Evolutionary conservation across 148 eudicot species (phyloP).

Genomic region (Rhododendron williamsianum): DNA sequence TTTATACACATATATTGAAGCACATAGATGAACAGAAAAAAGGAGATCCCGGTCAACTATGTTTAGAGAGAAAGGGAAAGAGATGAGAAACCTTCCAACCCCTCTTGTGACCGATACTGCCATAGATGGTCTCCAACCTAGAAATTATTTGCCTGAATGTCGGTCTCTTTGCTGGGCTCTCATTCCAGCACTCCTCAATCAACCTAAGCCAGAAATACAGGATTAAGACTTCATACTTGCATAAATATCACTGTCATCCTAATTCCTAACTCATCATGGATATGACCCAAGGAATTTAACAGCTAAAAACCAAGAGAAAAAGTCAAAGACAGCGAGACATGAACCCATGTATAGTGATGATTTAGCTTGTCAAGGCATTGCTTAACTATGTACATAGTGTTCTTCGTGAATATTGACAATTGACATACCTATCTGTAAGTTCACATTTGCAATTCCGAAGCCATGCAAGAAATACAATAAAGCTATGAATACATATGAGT

Average conservation of each 20-base stretch:
- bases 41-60: background rate
- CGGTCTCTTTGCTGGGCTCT: constrained; percentile 66
- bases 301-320: background rate
- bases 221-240: background rate
- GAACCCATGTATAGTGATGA: background rate
- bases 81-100: constrained; percentile 68
- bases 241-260: background rate
- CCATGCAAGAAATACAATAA: background rate
- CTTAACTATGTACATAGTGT: background rate
- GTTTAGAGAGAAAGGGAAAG: background rate
- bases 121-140: constrained; percentile 57
- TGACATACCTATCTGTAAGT: background rate
- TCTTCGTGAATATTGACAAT: background rate
- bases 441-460: background rate
- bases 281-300: background rate
- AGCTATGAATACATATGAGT: too few relatives aligned
- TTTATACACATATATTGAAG: background rate
- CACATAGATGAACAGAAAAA: background rate
- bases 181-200: constrained; percentile 88
- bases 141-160: constrained; percentile 70
- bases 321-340: background rate
- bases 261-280: background rate
- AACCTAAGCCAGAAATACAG: constrained; percentile 44
- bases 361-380: background rate
- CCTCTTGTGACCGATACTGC: constrained; percentile 43